Evolutionary conservation across 192 early-diverging fungal genomes (phyloP).

Genomic region (Spinellus fusiger): DNA sequence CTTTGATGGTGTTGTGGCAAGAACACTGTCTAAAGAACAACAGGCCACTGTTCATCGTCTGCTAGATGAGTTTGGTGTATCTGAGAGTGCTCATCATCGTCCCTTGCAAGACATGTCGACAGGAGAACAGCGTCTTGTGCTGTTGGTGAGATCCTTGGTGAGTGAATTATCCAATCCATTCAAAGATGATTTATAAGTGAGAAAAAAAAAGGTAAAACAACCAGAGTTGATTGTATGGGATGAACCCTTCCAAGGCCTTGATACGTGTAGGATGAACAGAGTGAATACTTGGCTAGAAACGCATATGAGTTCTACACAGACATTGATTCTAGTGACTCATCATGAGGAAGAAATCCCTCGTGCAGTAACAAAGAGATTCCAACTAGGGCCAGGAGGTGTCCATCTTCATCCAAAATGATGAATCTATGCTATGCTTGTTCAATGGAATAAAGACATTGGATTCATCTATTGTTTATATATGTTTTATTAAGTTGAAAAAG

Average conservation of each 20-base stretch:
- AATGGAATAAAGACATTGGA: constrained; percentile 1
- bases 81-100: constrained; percentile 8
- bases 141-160: constrained; percentile 41
- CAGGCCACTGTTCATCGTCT: not conserved
- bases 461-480: not conserved
- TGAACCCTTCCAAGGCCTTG: constrained; percentile 56
- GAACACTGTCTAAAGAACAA: constrained; percentile 7
- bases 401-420: no score
- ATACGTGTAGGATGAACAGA: constrained; percentile 33
- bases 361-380: constrained; percentile 19
- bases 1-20: constrained; percentile 30
- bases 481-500: not conserved
- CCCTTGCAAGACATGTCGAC: constrained; percentile 29
- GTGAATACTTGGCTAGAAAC: constrained; percentile 40
- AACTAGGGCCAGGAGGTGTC: constrained; percentile 10
- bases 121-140: constrained; percentile 48
- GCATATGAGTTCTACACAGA: constrained; percentile 37
- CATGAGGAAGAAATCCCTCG: constrained; percentile 50
- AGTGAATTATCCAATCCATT: not conserved
- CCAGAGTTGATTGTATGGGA: constrained; percentile 46
- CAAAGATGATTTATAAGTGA: not conserved
- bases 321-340: constrained; percentile 51
- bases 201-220: constrained; percentile 25
- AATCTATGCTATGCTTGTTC: no score
- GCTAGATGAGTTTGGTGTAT: constrained; percentile 24